Percentiles rank a stretch among this genome's conserved stretches.
phyloP scores from a whole-genome alignment of 1,139 yeast species.

The Scheffersomyces stambukii region DNA sequence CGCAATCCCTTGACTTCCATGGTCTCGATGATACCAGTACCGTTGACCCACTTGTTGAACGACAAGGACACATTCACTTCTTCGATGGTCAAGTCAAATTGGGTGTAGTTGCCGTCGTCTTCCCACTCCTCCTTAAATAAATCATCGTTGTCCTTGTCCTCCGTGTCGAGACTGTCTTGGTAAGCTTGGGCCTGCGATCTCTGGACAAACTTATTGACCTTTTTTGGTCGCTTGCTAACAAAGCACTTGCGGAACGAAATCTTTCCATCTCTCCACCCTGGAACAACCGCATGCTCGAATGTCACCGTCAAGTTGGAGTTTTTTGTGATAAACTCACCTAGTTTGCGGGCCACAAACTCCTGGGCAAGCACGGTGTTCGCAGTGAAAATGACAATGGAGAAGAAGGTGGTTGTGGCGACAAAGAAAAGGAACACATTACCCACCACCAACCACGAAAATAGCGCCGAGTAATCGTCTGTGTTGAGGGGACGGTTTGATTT shows the following conservation, averaged over 20 bases:
- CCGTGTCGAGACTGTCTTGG: conserved; percentile 35
- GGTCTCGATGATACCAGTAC: conserved; percentile 80
- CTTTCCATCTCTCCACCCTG: conserved; percentile 89
- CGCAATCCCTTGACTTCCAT: conserved; percentile 80
- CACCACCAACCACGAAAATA: conserved; percentile 85
- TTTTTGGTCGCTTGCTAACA: conserved; percentile 77
- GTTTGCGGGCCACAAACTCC: conserved; percentile 74
- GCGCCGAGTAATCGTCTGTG: conserved; percentile 83
- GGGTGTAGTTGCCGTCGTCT: conserved; percentile 94
- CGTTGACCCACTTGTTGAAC: conserved; percentile 83
- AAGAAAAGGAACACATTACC: conserved; percentile 78
- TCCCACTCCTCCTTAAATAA: too few species aligned
- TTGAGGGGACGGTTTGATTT: conserved; percentile 62
- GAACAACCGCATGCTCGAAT: conserved; percentile 91
- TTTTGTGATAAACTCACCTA: conserved; percentile 80
- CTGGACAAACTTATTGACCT: conserved; percentile 49
- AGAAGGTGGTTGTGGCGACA: conserved; percentile 85
- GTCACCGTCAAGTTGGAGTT: conserved; percentile 85
- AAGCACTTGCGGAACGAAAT: conserved; percentile 81
- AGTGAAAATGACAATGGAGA: conserved; percentile 72
- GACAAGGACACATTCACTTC: conserved; percentile 79
- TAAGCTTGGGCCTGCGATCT: conserved; percentile 74
- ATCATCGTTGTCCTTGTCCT: conserved; percentile 22
- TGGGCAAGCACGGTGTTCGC: conserved; percentile 87
- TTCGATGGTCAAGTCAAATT: conserved; percentile 86